Conservation (phyloP, 2,329 filamentous ascomycete species). For the Epichloe hybrida region DNA sequence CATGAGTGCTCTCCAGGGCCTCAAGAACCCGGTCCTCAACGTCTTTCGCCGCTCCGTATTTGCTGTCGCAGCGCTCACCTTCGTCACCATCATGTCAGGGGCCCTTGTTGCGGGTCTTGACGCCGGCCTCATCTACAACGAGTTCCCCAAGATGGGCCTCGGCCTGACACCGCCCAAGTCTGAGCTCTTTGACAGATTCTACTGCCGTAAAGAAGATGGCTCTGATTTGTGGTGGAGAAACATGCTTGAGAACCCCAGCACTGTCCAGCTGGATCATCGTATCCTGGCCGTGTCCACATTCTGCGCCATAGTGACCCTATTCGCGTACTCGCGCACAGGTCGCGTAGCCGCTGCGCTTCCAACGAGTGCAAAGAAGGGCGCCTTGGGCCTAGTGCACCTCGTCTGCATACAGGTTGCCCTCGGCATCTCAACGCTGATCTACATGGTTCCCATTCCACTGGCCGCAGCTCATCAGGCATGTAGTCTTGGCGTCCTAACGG, state of each 20-base stretch:
- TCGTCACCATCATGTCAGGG: conserved; percentile 84
- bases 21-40: conserved; percentile 54
- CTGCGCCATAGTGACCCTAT: conserved; percentile 63
- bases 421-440: conserved; percentile 82
- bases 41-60: conserved; percentile 61
- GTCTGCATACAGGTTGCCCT: conserved; percentile 70
- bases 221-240: conserved; percentile 94
- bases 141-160: conserved; percentile 90
- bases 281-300: conserved; percentile 86
- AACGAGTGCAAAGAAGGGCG: conserved; percentile 48
- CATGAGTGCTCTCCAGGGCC: conserved; percentile 42
- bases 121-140: conserved; percentile 95
- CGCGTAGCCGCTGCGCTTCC: conserved; percentile 46
- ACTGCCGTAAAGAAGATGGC: conserved; percentile 63
- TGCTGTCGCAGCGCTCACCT: conserved; percentile 62
- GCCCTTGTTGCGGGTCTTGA: conserved; percentile 89
- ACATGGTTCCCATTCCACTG: conserved; percentile 79
- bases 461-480: conserved; percentile 91
- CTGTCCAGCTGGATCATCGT: conserved; percentile 92
- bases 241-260: conserved; percentile 89
- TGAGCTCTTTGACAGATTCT: conserved; percentile 78
- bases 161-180: conserved; percentile 67
- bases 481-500: conserved; percentile 70
- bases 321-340: conserved; percentile 62
- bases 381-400: conserved; percentile 70